Evolutionary conservation across 116 monocot genomes (phyloP), one percentile per base, ranked within the genome.

Genomic region (Iris pallida): DNA sequence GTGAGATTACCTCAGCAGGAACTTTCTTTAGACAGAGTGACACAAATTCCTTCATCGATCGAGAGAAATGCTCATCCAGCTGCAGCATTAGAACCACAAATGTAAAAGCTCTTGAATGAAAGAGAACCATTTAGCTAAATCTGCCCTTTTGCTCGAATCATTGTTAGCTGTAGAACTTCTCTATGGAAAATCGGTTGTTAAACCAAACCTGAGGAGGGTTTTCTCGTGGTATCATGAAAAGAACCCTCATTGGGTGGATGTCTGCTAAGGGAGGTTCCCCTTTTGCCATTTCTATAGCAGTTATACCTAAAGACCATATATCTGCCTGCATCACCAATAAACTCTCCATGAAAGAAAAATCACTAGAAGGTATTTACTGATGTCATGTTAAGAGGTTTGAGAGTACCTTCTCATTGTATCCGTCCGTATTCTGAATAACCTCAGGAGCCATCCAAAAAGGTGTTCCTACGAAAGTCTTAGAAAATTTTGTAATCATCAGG

Each of bases 221-320:
- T 67, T 67, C 67, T 54, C 67, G 67, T 53, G 67, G 67, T 67
- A 67, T 67, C 67, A 67, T 67, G 67, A 67, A 67, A 17, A 67
- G 54, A 67, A 67, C 67, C 30, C 96, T 82, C 96, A 92, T 97
- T 53, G 96, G 96, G 83, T 92, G 92, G 16, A 97, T 85, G 83
- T 97, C 92, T 61, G 96, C 89, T 68, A 97, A 78, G 75, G 96
- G 96, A 53, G 92, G 92, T 75, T 97, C 96, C 47, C 96, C 87
- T 87, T 97, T 92, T 68, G 92, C 96, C 89, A 92, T 97, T 83
- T 97, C 96, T 75, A 97, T 97, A 55, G 90, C 89, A 69, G 96
- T 89, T 75, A 97, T 92, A 64, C 96, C 96, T 85, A 97, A 84
- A 47, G 96, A 97, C 96, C 96, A 97, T 63, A 97, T 92, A 83